Base-by-base conservation (phyloP, 2,329 filamentous ascomycete species). In the Penicillium sp. region DNA sequence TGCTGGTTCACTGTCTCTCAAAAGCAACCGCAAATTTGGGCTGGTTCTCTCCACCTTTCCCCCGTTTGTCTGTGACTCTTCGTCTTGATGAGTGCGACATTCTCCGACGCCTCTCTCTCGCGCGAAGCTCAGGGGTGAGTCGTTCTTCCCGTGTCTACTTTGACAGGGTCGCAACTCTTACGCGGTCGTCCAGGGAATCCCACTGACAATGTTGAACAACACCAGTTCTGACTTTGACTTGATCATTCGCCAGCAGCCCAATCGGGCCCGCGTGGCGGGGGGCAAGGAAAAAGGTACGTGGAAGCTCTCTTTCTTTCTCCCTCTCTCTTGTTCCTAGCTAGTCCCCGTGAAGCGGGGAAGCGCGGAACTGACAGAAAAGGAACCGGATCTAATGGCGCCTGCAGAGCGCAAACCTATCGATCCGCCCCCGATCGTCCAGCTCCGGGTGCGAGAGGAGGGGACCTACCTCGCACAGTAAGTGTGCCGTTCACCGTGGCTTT, bases 381-480 rank as follows among this genome's bases (percentile, higher is more conserved):
- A 52, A 19, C 29, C 12, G 40, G 38, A 35, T 47, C 33, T 54
- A 37, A 58, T 54, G 41, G 37, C n/a, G 29, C 29, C 38, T 50
- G 29, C 43, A 90, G 89, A 90, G 69, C 87, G 91, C 65, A 95
- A 95, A 74, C 90, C 91, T 8, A 86, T 96, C 68, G 91, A 96
- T 72, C 91, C 77, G 51, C 91, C 91, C 13, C 91, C 91, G 42
- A 90, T 96, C 66, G 80, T 96, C 46, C 87, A 93, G 76, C 81
- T 96, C 47, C 75, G 76, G 73, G 84, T 86, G 56, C 75, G 73
- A 50, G 71, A 75, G 48, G 70, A 73, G 29, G 71, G 69, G 31
- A 72, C 70, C 31, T 84, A 85, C 70, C 80, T 82, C 19, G 75
- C 84, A 75, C 79, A 89, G 85, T 89, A 81, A 71, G 85, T 78